phyloP scores from a whole-genome alignment of 768 basidiomycete genomes.

The Ephemerocybe angulata region DNA sequence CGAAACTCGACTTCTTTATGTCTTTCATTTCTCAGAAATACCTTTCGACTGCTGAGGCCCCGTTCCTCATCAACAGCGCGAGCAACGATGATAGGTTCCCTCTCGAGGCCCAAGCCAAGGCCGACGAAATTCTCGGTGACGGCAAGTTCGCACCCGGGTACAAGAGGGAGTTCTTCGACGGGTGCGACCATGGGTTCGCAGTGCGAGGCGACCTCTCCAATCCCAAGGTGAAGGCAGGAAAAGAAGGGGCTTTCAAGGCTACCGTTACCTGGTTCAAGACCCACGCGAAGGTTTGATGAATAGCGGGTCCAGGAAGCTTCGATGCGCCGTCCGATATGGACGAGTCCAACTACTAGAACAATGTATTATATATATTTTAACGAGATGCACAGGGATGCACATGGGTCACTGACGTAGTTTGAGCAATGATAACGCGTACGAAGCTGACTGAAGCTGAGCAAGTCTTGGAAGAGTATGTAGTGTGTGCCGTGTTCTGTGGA shows the following conservation, averaged over 20 bases:
- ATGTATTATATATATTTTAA: too few relatives aligned
- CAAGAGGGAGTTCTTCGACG: constrained; percentile 44
- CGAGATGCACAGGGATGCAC: too few relatives aligned
- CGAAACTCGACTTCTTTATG: not conserved
- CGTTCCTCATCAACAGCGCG: constrained; percentile 69
- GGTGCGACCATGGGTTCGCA: constrained; percentile 53
- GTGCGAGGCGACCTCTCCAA: constrained; percentile 46
- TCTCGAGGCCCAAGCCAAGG: constrained; percentile 35
- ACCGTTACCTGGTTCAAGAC: constrained; percentile 52
- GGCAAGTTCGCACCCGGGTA: constrained; percentile 48
- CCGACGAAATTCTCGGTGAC: constrained; percentile 48
- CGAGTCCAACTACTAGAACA: too few relatives aligned
- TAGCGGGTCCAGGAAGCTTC: too few relatives aligned
- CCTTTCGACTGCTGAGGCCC: constrained; percentile 39
- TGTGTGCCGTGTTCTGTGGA: too few relatives aligned
- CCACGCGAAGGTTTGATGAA: too few relatives aligned
- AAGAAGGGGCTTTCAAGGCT: constrained; percentile 60
- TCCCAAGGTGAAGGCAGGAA: constrained; percentile 54
- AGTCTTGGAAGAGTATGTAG: too few relatives aligned
- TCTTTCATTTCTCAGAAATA: constrained; percentile 34
- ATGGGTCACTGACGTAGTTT: too few relatives aligned
- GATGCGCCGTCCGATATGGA: too few relatives aligned
- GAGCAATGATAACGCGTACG: too few relatives aligned
- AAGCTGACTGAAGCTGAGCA: too few relatives aligned
- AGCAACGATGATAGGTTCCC: constrained; percentile 51